Conservation (phyloP, 2,329 filamentous ascomycete species). For the Penicillium polonicum region DNA sequence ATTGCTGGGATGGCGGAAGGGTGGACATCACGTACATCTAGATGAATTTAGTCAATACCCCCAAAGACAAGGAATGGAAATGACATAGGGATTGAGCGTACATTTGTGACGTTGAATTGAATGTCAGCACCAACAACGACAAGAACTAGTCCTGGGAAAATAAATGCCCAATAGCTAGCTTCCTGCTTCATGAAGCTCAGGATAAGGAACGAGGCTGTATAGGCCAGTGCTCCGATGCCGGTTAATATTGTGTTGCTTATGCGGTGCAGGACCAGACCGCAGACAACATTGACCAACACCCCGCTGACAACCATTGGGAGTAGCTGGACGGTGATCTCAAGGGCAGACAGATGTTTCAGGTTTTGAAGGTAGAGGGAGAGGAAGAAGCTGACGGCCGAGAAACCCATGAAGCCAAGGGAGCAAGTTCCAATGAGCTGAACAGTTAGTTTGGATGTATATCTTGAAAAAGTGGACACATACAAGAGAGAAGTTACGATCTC, state of each 20-base stretch:
- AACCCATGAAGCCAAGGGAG: slow-evolving; percentile 62
- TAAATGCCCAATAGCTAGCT: slow-evolving; percentile 63
- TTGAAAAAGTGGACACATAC: slow-evolving; percentile 37
- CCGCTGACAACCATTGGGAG: slow-evolving; percentile 66
- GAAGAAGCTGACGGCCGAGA: slow-evolving; percentile 62
- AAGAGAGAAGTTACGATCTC: slow-evolving; percentile 63
- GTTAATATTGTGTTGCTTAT: slow-evolving; percentile 66
- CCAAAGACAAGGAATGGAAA: background rate
- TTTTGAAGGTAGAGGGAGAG: slow-evolving; percentile 65
- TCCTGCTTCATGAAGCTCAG: slow-evolving; percentile 57
- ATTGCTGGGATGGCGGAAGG: slow-evolving; percentile 62
- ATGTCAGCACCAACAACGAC: slow-evolving; percentile 67
- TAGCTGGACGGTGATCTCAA: slow-evolving; percentile 62
- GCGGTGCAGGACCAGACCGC: slow-evolving; percentile 60
- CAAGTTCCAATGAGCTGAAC: slow-evolving; percentile 55
- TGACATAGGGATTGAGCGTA: slow-evolving; percentile 35
- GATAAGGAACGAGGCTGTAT: slow-evolving; percentile 50
- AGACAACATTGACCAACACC: slow-evolving; percentile 62
- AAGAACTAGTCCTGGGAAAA: slow-evolving; percentile 61
- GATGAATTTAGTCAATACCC: slow-evolving; percentile 4
- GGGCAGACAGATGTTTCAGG: slow-evolving; percentile 52
- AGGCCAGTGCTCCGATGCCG: slow-evolving; percentile 49
- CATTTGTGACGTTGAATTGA: slow-evolving; percentile 68
- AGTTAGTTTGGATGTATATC: background rate
- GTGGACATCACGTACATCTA: slow-evolving; percentile 69